Base-by-base conservation (phyloP, 352 stramenopile genomes). In the Pythium pectinolyticum region DNA sequence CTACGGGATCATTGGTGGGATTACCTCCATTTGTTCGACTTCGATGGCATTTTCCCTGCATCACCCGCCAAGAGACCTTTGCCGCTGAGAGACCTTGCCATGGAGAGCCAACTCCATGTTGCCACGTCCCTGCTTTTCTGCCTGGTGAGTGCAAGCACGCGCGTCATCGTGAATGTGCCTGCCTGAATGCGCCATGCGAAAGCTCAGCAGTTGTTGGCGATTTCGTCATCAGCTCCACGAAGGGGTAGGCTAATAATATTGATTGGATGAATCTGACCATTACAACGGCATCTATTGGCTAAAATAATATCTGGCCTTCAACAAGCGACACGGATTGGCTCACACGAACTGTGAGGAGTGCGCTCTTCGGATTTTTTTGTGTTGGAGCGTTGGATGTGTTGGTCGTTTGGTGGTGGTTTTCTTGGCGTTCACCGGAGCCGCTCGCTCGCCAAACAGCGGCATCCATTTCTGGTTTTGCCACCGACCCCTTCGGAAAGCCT, bases 401-500 rank as follows among this genome's bases (percentile, higher is more conserved):
- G 8, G 32, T 39, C 32, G 32, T 39, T 50, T 30, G 43, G 22
- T 7, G 43, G 34, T 63, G 30, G 34, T 32, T 41, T 30, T 46
- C 28, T 54, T 49, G 40, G 56, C 11, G 46, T 45, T 11, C n/a
- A 11, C 20, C 2, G 12, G 28, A 35, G 28, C 37, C 55, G 32
- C 12, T 47, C 59, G 3, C 19, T 47, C n/a, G 19, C 40, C 40
- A 47, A 27, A 20, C 40, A 17, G 12, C 20, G 14, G 20, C 24
- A 15, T 20, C 49, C 62, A 69, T 70, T 70, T 65, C 63, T 61
- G 55, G 49, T 57, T 70, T 70, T 65, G 37, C 54, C 54, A 45
- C 53, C 17, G 55, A 20, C 41, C 40, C 58, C 27, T 22, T 45
- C 47, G 32, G 49, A 56, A 46, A 11, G 34, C 19, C 46, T 35